phyloP scores from a whole-genome alignment of 305 asterid genomes.

The Ajuga reptans region DNA sequence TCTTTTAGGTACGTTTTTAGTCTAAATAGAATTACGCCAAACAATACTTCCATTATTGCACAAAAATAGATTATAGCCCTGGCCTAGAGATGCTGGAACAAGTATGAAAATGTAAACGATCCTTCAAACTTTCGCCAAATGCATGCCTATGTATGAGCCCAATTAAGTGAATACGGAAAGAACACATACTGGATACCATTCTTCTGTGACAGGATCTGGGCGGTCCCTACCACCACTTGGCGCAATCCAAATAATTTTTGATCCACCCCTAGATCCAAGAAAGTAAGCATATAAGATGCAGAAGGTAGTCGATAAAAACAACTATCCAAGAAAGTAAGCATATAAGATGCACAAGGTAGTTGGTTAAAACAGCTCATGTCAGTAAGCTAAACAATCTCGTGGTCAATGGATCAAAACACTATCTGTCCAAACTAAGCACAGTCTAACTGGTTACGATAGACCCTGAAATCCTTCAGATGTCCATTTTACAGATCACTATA shows the following conservation, averaged over 20 bases:
- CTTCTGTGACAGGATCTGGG: constrained; percentile 72
- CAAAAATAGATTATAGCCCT: not conserved
- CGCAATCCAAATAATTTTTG: constrained; percentile 91
- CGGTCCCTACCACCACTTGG: constrained; percentile 99
- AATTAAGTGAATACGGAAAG: constrained; percentile 24
- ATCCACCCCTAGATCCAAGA: constrained; percentile 64
- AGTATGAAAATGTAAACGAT: not conserved
- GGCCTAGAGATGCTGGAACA: not conserved
- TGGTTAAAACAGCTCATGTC: not conserved
- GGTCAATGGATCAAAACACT: not conserved
- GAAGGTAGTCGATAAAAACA: not conserved
- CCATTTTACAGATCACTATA: not conserved
- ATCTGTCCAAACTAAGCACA: not conserved
- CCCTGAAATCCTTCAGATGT: constrained; percentile 1
- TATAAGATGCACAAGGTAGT: constrained; percentile 12
- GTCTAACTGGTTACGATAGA: not conserved
- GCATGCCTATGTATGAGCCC: constrained; percentile 3
- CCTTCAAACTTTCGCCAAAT: not conserved
- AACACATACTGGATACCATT: constrained; percentile 74
- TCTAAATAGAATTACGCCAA: not conserved
- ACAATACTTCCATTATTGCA: not conserved
- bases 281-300: constrained; percentile 19
- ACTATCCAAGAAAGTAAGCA: constrained; percentile 23
- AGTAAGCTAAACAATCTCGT: not conserved
- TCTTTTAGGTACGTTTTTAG: not conserved